Evolutionary conservation across 192 early-diverging fungal species (phyloP).

Genomic region (Gonapodya sp.): DNA sequence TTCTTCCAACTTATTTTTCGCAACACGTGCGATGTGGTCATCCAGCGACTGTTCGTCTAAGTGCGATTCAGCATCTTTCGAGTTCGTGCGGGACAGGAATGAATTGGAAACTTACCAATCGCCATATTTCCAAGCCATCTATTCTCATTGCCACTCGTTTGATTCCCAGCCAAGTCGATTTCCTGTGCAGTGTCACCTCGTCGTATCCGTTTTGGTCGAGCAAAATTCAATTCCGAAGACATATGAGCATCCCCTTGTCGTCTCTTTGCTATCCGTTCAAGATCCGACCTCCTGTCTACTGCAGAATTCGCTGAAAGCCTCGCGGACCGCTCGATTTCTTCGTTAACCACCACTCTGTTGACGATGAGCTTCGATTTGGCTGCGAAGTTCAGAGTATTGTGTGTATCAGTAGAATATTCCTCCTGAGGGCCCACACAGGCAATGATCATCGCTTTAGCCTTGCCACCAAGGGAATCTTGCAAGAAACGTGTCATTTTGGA

Average conservation of each 20-base stretch:
- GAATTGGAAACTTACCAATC: no score
- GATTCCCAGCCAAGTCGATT: no score
- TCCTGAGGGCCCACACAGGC: conserved; percentile 16
- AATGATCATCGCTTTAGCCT: conserved; percentile 56
- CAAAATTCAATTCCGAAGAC: no score
- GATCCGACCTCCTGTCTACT: background rate
- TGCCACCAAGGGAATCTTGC: conserved; percentile 57
- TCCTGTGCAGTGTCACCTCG: no score
- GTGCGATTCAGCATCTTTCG: no score
- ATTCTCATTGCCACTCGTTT: no score
- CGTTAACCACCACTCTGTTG: conserved; percentile 26
- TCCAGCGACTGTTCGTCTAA: no score
- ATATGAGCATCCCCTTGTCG: background rate
- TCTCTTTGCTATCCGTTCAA: background rate
- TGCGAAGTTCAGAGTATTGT: conserved; percentile 54
- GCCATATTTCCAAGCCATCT: no score
- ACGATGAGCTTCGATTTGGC: conserved; percentile 50
- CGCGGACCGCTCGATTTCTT: background rate
- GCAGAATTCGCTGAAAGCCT: background rate
- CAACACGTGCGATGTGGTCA: no score
- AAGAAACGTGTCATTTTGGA: conserved; percentile 52
- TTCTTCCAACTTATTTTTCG: no score
- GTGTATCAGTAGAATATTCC: conserved; percentile 34
- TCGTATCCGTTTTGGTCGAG: no score
- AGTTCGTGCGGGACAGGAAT: no score